Conservation (phyloP, 352 stramenopile genomes). For the Pythium chondricola region DNA sequence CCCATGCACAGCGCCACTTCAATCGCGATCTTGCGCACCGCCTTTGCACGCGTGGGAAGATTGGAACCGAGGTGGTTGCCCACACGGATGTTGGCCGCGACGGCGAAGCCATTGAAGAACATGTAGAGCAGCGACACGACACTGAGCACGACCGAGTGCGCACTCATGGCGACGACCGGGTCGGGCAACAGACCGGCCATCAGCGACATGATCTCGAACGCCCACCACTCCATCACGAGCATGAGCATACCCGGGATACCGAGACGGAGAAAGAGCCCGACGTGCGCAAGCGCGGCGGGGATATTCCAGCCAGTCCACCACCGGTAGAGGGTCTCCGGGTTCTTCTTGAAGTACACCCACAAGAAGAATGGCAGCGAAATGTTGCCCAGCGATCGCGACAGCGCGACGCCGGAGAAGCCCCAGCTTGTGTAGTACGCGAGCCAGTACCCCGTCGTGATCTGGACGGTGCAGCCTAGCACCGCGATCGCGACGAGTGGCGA, state of each 20-base stretch:
- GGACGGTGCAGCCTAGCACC: constrained; percentile 44
- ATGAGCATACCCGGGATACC: constrained; percentile 61
- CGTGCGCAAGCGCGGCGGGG: constrained; percentile 33
- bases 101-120: constrained; percentile 60
- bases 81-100: constrained; percentile 67
- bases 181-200: constrained; percentile 64
- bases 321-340: constrained; percentile 24
- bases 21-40: constrained; percentile 45
- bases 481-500: constrained; percentile 47
- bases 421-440: constrained; percentile 64
- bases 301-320: constrained; percentile 71
- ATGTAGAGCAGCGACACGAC: constrained; percentile 67
- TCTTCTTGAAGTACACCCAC: constrained; percentile 42
- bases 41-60: constrained; percentile 40
- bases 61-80: constrained; percentile 74
- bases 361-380: constrained; percentile 47
- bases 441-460: constrained; percentile 54
- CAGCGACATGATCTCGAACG: constrained; percentile 68
- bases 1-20: constrained; percentile 24
- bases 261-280: constrained; percentile 57
- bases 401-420: constrained; percentile 72
- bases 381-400: constrained; percentile 58
- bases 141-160: constrained; percentile 69
- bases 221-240: constrained; percentile 72
- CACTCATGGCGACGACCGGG: constrained; percentile 57